These are phyloP conservation scores for Fusarium sp. DNA, from an alignment of 2,329 filamentous ascomycete species.

Conservation along the genomic window DNA sequence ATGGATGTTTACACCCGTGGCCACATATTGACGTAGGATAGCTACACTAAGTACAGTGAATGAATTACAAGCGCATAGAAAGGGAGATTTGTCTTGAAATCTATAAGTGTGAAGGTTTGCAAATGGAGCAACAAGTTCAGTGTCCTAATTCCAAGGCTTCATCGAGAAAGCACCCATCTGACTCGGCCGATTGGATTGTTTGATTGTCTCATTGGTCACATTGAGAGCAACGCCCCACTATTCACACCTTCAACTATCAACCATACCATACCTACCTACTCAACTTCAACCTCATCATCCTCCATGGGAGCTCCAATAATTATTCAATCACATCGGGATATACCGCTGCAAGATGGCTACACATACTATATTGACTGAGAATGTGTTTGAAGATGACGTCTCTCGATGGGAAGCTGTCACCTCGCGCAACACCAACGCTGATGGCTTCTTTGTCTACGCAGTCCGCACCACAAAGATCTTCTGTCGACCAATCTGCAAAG, in stretches of 20 bases:
- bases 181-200: not conserved
- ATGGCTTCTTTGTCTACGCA: conserved; percentile 57
- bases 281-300: not conserved
- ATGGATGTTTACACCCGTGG: not conserved
- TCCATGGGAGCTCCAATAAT: not conserved
- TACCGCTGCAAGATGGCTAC: not conserved
- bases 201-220: conserved; percentile 45
- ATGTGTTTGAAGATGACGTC: conserved; percentile 47
- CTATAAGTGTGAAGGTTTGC: not conserved
- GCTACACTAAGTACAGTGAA: rapidly evolving
- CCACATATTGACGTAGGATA: not conserved
- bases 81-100: rapidly evolving
- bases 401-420: conserved; percentile 53
- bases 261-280: not conserved
- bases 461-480: conserved; percentile 62
- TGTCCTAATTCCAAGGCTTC: too few relatives aligned
- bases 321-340: not conserved
- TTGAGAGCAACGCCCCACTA: conserved; percentile 47
- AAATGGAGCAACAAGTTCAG: not conserved
- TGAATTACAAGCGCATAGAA: not conserved
- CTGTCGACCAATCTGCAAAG: conserved; percentile 70
- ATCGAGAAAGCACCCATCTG: not conserved
- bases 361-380: not conserved
- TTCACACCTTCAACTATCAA: not conserved
- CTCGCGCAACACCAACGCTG: conserved; percentile 50